Evolutionary conservation across 352 stramenopile genomes (phyloP).

Genomic region (Globisporangium barbulae): DNA sequence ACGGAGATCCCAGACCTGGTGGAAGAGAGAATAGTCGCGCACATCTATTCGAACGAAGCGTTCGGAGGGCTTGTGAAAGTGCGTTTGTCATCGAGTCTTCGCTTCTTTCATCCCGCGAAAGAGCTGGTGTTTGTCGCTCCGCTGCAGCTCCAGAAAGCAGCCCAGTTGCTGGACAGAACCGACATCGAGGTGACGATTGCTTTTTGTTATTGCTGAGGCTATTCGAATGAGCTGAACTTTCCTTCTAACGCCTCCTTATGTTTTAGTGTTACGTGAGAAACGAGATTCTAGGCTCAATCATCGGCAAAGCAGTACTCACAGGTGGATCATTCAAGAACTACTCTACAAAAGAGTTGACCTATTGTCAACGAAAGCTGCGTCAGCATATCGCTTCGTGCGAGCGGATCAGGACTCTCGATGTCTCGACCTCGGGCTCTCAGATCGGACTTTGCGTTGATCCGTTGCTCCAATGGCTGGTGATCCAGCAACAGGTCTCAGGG

Average conservation of each 20-base stretch:
- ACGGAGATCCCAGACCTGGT: constrained; percentile 25
- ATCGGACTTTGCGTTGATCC: not conserved
- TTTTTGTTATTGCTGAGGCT: not conserved
- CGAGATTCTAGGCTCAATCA: not conserved
- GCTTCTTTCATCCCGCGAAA: constrained; percentile 28
- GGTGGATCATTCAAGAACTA: not conserved
- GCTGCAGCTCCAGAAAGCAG: constrained; percentile 5
- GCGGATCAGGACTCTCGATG: not conserved
- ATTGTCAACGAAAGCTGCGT: not conserved
- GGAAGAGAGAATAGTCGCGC: constrained; percentile 24
- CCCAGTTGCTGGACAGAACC: not conserved
- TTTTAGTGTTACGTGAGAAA: not conserved
- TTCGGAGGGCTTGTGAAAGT: constrained; percentile 16
- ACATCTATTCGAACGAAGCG: constrained; percentile 10
- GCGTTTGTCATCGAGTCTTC: constrained; percentile 16
- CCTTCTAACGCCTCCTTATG: not conserved
- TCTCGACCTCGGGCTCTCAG: not conserved
- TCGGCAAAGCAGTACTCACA: not conserved
- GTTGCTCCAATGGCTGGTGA: not conserved
- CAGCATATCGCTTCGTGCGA: not conserved
- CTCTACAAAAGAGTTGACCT: too few relatives aligned
- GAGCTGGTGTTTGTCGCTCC: constrained; percentile 23
- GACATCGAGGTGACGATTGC: not conserved
- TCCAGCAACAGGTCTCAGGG: not conserved
- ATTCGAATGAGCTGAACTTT: not conserved